Evolutionary conservation across 2,329 filamentous ascomycete genomes (phyloP).

Genomic region (Pyricularia sp.): DNA sequence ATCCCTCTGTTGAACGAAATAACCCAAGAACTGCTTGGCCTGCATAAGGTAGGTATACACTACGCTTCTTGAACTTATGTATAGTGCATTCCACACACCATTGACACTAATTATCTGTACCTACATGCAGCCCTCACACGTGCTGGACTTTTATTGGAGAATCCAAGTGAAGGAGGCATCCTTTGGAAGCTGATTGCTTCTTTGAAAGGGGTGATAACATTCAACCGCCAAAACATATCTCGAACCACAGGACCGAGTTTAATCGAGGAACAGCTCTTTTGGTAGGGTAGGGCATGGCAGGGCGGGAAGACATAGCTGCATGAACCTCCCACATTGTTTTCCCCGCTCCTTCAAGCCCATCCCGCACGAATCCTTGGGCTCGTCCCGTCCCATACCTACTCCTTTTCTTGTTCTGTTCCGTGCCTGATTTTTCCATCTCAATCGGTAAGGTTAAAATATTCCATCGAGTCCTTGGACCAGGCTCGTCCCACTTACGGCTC

Average conservation of each 20-base stretch:
- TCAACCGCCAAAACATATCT: not conserved
- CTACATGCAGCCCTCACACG: not conserved
- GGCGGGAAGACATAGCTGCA: not conserved
- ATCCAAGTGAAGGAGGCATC: not conserved
- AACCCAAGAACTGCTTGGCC: not conserved
- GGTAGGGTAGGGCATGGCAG: not conserved
- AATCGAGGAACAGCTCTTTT: not conserved
- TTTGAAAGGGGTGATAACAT: not conserved
- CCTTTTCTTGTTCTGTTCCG: not conserved
- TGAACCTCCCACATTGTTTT: not conserved
- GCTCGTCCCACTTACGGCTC: slow-evolving; percentile 1
- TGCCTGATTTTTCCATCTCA: not conserved
- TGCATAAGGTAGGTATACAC: not conserved
- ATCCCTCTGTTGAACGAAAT: not conserved
- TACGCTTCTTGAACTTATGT: not conserved
- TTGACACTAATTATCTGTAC: not conserved
- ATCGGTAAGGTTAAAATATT: not conserved
- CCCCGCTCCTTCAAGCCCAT: not conserved
- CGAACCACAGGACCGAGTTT: not conserved
- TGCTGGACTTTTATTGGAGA: not conserved
- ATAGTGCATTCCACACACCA: not conserved
- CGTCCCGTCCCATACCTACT: not conserved
- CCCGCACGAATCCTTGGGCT: not conserved
- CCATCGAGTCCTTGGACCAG: not conserved
- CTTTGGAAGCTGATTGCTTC: not conserved